Percentiles rank a stretch among this genome's conserved stretches.
phyloP scores from a whole-genome alignment of 2,329 filamentous ascomycete species.

The Botryosphaeria dothidea region DNA sequence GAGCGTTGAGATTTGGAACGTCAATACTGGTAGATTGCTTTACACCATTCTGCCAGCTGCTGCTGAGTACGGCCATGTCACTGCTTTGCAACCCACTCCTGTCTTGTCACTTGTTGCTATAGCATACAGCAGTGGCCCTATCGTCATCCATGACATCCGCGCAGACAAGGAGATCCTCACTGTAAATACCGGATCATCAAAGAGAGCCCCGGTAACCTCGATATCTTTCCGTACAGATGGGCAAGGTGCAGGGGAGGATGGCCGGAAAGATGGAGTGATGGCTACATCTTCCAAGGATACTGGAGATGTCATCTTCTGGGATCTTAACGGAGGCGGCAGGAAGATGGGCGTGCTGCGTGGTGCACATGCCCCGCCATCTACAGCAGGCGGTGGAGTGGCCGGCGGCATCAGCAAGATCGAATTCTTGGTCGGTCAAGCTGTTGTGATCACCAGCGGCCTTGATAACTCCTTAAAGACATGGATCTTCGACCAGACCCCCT shows the following conservation, averaged over 20 bases:
- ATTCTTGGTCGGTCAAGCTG: conserved; percentile 84
- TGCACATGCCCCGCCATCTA: conserved; percentile 77
- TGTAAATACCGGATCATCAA: conserved; percentile 64
- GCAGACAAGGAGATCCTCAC: conserved; percentile 72
- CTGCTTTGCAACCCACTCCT: conserved; percentile 79
- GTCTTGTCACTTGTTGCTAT: conserved; percentile 85
- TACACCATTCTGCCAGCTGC: conserved; percentile 83
- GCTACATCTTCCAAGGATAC: conserved; percentile 77
- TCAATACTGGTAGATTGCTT: conserved; percentile 86
- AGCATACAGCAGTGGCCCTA: conserved; percentile 76
- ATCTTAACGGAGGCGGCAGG: conserved; percentile 84
- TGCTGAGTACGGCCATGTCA: conserved; percentile 75
- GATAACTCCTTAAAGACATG: conserved; percentile 95
- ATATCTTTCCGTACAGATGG: conserved; percentile 92
- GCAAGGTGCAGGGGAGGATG: conserved; percentile 83
- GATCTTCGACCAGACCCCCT: conserved; percentile 93
- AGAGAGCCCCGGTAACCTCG: conserved; percentile 68
- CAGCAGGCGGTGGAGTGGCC: conserved; percentile 54
- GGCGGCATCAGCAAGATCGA: conserved; percentile 85
- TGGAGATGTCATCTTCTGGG: conserved; percentile 95
- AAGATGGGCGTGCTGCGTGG: conserved; percentile 84
- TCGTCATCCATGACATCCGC: conserved; percentile 80
- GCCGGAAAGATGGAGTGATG: conserved; percentile 84
- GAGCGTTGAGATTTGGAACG: conserved; percentile 94
- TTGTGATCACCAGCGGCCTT: conserved; percentile 84